Evolutionary conservation across 2,329 filamentous ascomycete genomes (phyloP).

Genomic region (Aureobasidium pullulans): DNA sequence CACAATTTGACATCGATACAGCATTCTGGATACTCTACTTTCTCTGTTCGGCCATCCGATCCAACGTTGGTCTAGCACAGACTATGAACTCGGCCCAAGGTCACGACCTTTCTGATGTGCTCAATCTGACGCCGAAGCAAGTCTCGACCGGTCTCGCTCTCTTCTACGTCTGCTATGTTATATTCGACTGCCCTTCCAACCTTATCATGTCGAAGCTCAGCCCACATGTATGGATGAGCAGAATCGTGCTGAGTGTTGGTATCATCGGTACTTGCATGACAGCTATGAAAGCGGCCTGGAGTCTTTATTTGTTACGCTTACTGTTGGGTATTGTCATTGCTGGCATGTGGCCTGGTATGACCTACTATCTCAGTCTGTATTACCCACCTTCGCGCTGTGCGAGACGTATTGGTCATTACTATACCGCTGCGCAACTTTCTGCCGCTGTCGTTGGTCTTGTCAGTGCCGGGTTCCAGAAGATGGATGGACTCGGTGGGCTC

Average conservation of each 20-base stretch:
- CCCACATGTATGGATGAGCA: constrained; percentile 83
- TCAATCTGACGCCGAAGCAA: constrained; percentile 65
- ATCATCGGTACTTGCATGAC: constrained; percentile 78
- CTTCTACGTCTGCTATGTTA: constrained; percentile 87
- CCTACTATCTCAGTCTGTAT: constrained; percentile 85
- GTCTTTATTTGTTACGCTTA: constrained; percentile 76
- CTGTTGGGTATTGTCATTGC: constrained; percentile 81
- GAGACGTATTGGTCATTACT: constrained; percentile 84
- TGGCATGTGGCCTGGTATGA: constrained; percentile 94
- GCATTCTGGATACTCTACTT: constrained; percentile 91
- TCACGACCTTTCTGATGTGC: constrained; percentile 67
- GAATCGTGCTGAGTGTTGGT: constrained; percentile 82
- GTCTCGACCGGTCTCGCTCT: constrained; percentile 77
- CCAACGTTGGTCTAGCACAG: constrained; percentile 87
- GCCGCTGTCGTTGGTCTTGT: constrained; percentile 84
- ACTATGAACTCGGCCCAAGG: constrained; percentile 71
- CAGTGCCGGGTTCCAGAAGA: constrained; percentile 83
- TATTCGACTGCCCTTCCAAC: constrained; percentile 85
- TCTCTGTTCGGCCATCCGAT: constrained; percentile 82
- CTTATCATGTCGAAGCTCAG: constrained; percentile 79
- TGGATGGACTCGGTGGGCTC: constrained; percentile 70
- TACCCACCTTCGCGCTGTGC: constrained; percentile 81
- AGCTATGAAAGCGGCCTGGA: constrained; percentile 75
- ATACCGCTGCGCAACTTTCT: constrained; percentile 80
- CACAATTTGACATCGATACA: constrained; percentile 19